Conservation (phyloP, 495 filamentous ascomycete species). For the Cenococcum geophilum region DNA sequence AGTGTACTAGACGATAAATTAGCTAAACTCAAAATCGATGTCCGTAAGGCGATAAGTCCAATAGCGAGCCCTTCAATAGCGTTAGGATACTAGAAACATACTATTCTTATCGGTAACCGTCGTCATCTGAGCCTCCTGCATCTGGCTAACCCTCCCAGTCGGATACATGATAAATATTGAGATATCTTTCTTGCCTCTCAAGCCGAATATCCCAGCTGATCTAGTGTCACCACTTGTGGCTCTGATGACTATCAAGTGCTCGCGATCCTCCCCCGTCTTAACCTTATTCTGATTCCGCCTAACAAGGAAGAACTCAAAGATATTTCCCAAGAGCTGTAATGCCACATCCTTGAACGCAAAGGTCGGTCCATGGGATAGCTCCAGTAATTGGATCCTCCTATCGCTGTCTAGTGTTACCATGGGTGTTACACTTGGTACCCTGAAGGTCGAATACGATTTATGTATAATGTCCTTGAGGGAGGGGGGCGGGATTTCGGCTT, state of each 20-base stretch:
- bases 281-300: conserved; percentile 73
- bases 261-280: conserved; percentile 61
- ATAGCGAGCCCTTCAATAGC: no score
- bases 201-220: conserved; percentile 92
- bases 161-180: conserved; percentile 86
- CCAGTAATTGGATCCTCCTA: conserved; percentile 72
- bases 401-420: conserved; percentile 58
- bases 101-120: conserved; percentile 78
- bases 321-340: conserved; percentile 83
- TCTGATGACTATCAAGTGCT: conserved; percentile 85
- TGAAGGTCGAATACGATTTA: conserved; percentile 80
- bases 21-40: no score
- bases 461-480: conserved; percentile 77
- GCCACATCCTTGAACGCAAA: conserved; percentile 92
- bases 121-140: conserved; percentile 95
- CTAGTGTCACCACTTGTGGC: conserved; percentile 94
- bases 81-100: no score
- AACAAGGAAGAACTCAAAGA: conserved; percentile 92
- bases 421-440: conserved; percentile 65
- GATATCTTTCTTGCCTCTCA: conserved; percentile 91
- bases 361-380: conserved; percentile 97
- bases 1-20: no score
- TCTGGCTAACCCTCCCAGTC: conserved; percentile 70
- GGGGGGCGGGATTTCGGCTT: conserved; percentile 67
- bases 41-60: no score